phyloP scores from a whole-genome alignment of 257 asterid species.

The Gynochthodes officinalis region DNA sequence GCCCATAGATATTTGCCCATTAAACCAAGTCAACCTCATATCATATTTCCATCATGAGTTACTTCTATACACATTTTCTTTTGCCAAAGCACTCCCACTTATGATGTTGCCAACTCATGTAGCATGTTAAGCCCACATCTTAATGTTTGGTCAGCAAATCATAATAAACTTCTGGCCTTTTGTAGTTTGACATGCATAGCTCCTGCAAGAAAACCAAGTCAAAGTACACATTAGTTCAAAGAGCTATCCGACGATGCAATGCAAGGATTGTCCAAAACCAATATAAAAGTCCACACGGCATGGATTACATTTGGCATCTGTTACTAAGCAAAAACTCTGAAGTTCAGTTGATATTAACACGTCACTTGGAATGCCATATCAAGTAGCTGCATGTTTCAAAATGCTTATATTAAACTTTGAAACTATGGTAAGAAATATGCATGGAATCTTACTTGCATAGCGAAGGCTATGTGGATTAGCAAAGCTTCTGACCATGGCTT shows the following conservation, averaged over 20 bases:
- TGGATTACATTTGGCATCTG: too few species aligned
- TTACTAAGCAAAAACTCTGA: neutral
- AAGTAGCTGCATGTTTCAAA: too few species aligned
- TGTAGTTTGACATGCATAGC: conserved; percentile 50
- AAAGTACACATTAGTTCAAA: neutral
- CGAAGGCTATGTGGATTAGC: conserved; percentile 68
- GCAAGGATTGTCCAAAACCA: neutral
- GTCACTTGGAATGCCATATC: too few species aligned
- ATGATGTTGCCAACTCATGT: neutral
- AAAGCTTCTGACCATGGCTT: conserved; percentile 87
- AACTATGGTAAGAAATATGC: neutral
- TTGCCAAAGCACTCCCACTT: too few species aligned
- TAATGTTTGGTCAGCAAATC: conserved; percentile 51
- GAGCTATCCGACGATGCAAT: neutral
- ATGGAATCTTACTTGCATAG: conserved; percentile 63
- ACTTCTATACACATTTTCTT: too few species aligned
- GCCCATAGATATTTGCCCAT: too few species aligned
- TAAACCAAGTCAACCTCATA: too few species aligned
- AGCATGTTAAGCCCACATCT: neutral
- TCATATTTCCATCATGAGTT: too few species aligned
- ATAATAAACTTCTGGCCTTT: conserved; percentile 69
- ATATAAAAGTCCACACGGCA: neutral
- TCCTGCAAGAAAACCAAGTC: conserved; percentile 41
- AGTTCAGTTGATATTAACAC: neutral
- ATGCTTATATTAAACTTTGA: too few species aligned